Conservation (phyloP, 169 alveolate species). For the Plasmodium berghei region DNA sequence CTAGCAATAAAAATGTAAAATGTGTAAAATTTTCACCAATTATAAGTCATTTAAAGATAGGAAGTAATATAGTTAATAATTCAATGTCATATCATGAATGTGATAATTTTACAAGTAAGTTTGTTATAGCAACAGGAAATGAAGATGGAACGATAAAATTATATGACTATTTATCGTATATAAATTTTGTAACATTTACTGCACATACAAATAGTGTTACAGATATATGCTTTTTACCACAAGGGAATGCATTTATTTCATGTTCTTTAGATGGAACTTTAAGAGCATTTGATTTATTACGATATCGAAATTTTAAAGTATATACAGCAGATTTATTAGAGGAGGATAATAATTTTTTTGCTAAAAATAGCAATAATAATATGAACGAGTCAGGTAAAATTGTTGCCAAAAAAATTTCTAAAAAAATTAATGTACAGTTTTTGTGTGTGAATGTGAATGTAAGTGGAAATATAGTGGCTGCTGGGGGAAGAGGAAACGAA, state of each 20-base stretch:
- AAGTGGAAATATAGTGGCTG: slow-evolving; percentile 97
- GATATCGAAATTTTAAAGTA: slow-evolving; percentile 93
- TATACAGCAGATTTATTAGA: slow-evolving; percentile 81
- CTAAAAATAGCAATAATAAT: not conserved
- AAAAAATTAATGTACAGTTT: slow-evolving; percentile 89
- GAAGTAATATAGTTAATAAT: slow-evolving; percentile 52
- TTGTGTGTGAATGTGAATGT: slow-evolving; percentile 94
- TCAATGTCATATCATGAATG: slow-evolving; percentile 64
- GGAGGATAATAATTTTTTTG: slow-evolving; percentile 6
- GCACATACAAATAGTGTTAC: slow-evolving; percentile 96
- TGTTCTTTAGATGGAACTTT: slow-evolving; percentile 98
- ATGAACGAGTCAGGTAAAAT: slow-evolving; percentile 33
- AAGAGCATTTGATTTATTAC: slow-evolving; percentile 96
- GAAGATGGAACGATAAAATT: slow-evolving; percentile 96
- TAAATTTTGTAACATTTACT: slow-evolving; percentile 95
- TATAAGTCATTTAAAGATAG: slow-evolving; percentile 56
- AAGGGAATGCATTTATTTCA: slow-evolving; percentile 94
- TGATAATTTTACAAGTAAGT: slow-evolving; percentile 70
- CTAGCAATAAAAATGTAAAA: slow-evolving; percentile 87
- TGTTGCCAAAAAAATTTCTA: not conserved
- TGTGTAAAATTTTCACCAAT: slow-evolving; percentile 83
- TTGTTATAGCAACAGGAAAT: slow-evolving; percentile 97
- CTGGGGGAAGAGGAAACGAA: slow-evolving; percentile 96
- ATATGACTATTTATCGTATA: slow-evolving; percentile 96
- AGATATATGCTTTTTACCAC: slow-evolving; percentile 93